Evolutionary conservation across 345 rosid species (phyloP), one percentile per base, ranked within the genome.

Genomic region (Chamaenerion angustifolium): DNA sequence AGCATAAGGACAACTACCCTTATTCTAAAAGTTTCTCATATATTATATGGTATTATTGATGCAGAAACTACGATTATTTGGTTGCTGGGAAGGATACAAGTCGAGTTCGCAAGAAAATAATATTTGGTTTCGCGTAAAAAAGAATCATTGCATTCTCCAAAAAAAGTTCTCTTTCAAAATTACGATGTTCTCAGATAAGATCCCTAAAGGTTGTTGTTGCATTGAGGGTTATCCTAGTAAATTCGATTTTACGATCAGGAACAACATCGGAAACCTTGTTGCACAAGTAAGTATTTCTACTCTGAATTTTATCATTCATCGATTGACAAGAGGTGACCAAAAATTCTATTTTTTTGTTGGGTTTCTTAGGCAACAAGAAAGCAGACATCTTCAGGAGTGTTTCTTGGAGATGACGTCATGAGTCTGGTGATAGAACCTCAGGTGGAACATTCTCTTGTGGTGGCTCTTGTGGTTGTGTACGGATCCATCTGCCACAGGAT

Each of bases 401-500:
- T n/a, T 50, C n/a, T 74, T 25, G 83, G 77, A 40, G 73, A 74
- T 11, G 83, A 77, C 49, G 83, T 75, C 31, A 47, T 68, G 51
- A 48, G 60, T 43, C 55, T 77, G 73, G 68, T 60, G 16, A 76
- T 75, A 51, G 76, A 77, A 47, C 70, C 80, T 42, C 59, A 64
- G 61, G 65, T 70, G 10, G 75, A 77, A 56, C 80, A 60, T 42
- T 72, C 77, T n/a, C 65, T 77, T 13, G 61, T 72, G 16, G 61
- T 70, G 23, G 65, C 77, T 45, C 63, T 80, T 35, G 71, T 72
- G 37, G 70, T 64, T 17, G 77, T 74, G 40, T 54, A 74, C 51
- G 78, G 78, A 59, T 70, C 76, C 45, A 77, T 77, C n/a, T 70
- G 62, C 43, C 57, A 51, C 43, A 15, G 61, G 60, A 52, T 79